Evolutionary conservation across 1,284 basidiomycete species (phyloP).

Genomic region (Rhodotorula sp.): DNA sequence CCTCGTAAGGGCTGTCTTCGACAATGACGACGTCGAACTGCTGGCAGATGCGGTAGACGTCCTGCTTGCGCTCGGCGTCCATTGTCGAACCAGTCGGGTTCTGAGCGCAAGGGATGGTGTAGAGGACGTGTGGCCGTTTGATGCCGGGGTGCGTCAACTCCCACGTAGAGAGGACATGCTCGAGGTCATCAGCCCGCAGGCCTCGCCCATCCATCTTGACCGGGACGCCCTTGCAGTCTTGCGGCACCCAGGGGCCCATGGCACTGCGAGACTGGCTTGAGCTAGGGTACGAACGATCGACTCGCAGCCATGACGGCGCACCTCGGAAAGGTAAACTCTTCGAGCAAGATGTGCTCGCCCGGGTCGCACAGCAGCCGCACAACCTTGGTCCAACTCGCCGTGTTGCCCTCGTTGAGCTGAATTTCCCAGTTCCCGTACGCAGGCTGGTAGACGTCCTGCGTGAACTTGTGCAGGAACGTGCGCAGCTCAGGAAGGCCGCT

Average conservation of each 20-base stretch:
- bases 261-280: not conserved
- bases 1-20: slow-evolving; percentile 52
- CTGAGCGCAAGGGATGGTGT: slow-evolving; percentile 71
- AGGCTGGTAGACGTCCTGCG: slow-evolving; percentile 64
- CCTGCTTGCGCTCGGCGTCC: slow-evolving; percentile 66
- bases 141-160: slow-evolving; percentile 60
- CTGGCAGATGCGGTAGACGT: slow-evolving; percentile 73
- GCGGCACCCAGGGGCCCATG: not conserved
- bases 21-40: slow-evolving; percentile 61
- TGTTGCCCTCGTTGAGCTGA: slow-evolving; percentile 69
- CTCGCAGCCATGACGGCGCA: not conserved
- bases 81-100: slow-evolving; percentile 70
- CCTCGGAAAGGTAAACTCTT: slow-evolving; percentile 56
- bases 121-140: slow-evolving; percentile 66
- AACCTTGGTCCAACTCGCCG: slow-evolving; percentile 66
- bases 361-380: slow-evolving; percentile 65
- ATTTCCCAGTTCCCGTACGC: slow-evolving; percentile 60
- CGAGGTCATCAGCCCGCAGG: slow-evolving; percentile 64
- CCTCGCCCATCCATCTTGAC: slow-evolving; percentile 72
- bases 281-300: too few species aligned
- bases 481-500: slow-evolving; percentile 60
- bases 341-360: slow-evolving; percentile 69
- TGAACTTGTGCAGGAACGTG: slow-evolving; percentile 62
- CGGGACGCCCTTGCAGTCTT: slow-evolving; percentile 51
- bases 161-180: slow-evolving; percentile 66